Evolutionary conservation across 495 filamentous ascomycete species (phyloP).

Genomic region (Aspergillus panamensis): DNA sequence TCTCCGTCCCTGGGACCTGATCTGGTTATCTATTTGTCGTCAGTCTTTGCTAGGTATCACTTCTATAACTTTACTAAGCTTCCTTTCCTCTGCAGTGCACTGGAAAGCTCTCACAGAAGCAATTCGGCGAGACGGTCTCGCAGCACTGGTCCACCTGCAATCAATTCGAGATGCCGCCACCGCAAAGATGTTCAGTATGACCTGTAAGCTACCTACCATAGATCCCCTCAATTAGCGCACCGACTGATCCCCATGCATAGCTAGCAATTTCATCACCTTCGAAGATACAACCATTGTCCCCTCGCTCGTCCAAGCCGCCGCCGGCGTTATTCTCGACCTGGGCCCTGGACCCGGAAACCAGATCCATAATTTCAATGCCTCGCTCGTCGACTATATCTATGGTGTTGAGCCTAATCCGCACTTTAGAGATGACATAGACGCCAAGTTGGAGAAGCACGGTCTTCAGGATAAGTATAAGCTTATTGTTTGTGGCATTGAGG

Average conservation of each 20-base stretch:
- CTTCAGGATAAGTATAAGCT: constrained; percentile 39
- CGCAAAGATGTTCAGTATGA: constrained; percentile 22
- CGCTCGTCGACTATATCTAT: constrained; percentile 35
- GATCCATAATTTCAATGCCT: constrained; percentile 36
- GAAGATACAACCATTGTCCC: constrained; percentile 43
- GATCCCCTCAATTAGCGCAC: neutral
- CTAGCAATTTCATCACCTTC: constrained; percentile 31
- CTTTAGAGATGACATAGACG: constrained; percentile 24
- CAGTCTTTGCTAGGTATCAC: neutral
- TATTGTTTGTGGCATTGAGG: constrained; percentile 35
- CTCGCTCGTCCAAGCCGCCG: constrained; percentile 33
- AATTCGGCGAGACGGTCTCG: constrained; percentile 21
- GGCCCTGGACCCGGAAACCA: constrained; percentile 49
- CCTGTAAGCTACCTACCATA: constrained; percentile 16
- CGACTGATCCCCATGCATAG: constrained; percentile 15
- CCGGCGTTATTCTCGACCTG: constrained; percentile 46
- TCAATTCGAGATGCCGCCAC: constrained; percentile 23
- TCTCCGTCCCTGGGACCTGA: constrained; percentile 18
- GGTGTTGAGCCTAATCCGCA: constrained; percentile 43
- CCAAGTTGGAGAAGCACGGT: constrained; percentile 22
- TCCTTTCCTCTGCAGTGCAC: constrained; percentile 18
- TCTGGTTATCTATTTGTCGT: constrained; percentile 25
- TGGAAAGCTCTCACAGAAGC: constrained; percentile 22
- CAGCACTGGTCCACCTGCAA: constrained; percentile 13
- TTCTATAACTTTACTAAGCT: constrained; percentile 8